These are phyloP conservation scores for Catharanthus roseus DNA, from an alignment of 257 asterid genomes.

Conservation along the genomic window DNA sequence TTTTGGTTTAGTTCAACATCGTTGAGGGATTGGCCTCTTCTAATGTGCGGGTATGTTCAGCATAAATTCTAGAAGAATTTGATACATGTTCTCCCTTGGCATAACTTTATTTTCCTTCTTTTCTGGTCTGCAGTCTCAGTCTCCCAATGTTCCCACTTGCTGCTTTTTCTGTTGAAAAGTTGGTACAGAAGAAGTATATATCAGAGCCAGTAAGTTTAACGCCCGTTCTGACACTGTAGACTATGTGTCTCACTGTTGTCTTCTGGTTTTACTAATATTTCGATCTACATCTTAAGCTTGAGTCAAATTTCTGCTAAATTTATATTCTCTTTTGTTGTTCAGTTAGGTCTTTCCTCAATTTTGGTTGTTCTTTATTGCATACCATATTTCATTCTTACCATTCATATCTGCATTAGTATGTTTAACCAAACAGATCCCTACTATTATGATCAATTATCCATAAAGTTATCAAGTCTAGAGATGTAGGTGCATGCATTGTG, in stretches of 20 bases:
- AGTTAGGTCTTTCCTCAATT: neutral
- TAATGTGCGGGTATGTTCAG: constrained; percentile 81
- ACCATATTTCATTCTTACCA: neutral
- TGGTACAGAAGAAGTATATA: constrained; percentile 47
- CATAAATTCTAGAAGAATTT: constrained; percentile 1
- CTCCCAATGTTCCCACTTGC: constrained; percentile 76
- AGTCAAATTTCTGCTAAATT: neutral
- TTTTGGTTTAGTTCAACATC: constrained; percentile 93
- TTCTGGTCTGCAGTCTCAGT: constrained; percentile 57
- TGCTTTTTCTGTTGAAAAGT: constrained; percentile 77
- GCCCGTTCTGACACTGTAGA: constrained; percentile 7
- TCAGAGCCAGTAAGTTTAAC: constrained; percentile 59
- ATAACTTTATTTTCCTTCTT: neutral
- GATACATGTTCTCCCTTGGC: neutral
- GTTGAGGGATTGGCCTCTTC: constrained; percentile 89
- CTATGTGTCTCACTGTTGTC: neutral
- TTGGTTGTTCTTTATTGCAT: neutral
- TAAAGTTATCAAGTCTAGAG: neutral
- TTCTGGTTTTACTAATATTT: neutral
- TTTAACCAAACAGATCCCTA: neutral
- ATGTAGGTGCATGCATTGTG: too few species aligned
- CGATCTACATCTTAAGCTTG: neutral
- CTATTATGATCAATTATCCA: neutral
- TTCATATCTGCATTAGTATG: neutral
- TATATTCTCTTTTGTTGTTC: neutral